These are phyloP conservation scores for Eutrema heterophyllum DNA, from an alignment of 345 rosid genomes.

Conservation along the genomic window DNA sequence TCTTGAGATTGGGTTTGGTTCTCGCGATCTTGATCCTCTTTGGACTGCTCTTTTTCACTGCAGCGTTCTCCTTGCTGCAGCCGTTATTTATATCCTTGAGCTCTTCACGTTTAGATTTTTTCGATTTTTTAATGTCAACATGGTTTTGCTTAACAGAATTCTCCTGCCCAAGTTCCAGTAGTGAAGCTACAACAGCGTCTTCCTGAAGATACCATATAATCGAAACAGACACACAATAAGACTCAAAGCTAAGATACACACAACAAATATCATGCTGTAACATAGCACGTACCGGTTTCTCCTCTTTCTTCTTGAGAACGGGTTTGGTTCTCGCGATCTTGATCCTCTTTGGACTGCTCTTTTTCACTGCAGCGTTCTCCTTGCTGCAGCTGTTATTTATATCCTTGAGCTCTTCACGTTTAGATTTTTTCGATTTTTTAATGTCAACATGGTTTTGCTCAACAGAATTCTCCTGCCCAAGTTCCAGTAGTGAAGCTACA, in stretches of 20 bases:
- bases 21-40: neutral
- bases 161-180: neutral
- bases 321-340: neutral
- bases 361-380: neutral
- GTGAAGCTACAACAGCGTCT: too few relatives aligned
- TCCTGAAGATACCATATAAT: too few relatives aligned
- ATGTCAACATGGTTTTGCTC: neutral
- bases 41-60: neutral
- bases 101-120: too few relatives aligned
- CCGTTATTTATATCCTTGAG: neutral
- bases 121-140: too few relatives aligned
- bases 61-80: neutral
- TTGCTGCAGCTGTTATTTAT: neutral
- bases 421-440: too few relatives aligned
- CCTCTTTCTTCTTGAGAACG: conserved; percentile 19
- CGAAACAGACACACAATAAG: too few relatives aligned
- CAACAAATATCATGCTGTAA: too few relatives aligned
- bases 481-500: too few relatives aligned
- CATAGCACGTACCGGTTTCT: neutral
- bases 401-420: neutral
- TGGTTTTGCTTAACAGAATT: neutral
- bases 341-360: neutral
- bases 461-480: neutral
- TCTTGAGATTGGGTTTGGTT: conserved; percentile 2
- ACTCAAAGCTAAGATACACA: too few relatives aligned